Evolutionary conservation across 495 filamentous ascomycete species (phyloP), one percentile per base, ranked within the genome.

Genomic region (Platismatia glauca): DNA sequence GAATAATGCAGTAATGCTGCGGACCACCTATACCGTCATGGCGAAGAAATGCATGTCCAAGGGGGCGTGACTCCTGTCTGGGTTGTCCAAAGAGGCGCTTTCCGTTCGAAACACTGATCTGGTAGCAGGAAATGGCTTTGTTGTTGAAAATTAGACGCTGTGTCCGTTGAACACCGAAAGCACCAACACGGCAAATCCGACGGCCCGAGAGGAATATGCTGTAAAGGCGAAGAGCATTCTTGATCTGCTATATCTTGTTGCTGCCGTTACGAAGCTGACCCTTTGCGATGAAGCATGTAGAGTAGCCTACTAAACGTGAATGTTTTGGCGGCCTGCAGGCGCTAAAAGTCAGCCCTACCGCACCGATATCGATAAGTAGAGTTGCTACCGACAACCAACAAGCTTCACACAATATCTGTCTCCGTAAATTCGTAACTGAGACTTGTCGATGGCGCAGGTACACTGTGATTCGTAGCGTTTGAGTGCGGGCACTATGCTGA

Each of bases 241-340:
- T 39, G 20, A 38, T n/a, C 44, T 41, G 50, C 59, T 61, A 43
- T 61, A 31, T 44, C 15, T 61, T 31, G 37, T 41, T 31, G 7
- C 34, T 39, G 37, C 22, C 12, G 35, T 61, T 37, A 38, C 24
- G 12, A 22, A 55, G 37, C 37, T 43, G 22, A 22, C 7, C 4
- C 24, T 29, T 35, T 55, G 24, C 11, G 34, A 15, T 39, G 34
- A 29, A 52, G n/a, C 48, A n/a, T 62, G 33, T 41, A 35, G 5
- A 33, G 11, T 37, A 37, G 2, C 8, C 15, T 12, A 2, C 8
- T 15, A 37, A 58, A 31, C 55, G 64, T 62, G 64, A n/a, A 65
- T 65, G 59, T 65, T 65, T 65, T 65, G 58, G 43, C 52, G 35
- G 37, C 57, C 41, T 24, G 55, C 35, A 20, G 33, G 61, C 52